Conservation (phyloP, 805 yeast species). For the Wickerhamiella kurtzmanii region DNA sequence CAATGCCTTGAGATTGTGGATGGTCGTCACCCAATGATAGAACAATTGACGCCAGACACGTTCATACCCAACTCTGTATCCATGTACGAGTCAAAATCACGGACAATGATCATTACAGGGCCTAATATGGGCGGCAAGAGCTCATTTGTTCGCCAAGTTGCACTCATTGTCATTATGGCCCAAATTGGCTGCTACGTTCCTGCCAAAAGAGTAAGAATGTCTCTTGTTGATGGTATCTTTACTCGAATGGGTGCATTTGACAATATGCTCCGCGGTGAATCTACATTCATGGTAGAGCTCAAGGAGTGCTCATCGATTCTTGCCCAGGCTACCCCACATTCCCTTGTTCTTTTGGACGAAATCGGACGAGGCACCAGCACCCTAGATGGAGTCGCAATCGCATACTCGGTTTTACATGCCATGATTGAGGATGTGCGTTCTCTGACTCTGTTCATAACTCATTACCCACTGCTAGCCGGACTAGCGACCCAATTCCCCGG, state of each 20-base stretch:
- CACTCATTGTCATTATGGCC: constrained; percentile 54
- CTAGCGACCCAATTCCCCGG: constrained; percentile 31
- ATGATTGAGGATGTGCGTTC: constrained; percentile 36
- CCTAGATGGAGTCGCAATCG: constrained; percentile 69
- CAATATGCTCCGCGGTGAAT: constrained; percentile 56
- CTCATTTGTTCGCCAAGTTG: constrained; percentile 60
- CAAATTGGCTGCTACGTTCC: constrained; percentile 72
- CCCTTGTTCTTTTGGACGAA: constrained; percentile 58
- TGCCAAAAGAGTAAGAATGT: constrained; percentile 44
- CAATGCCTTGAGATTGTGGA: constrained; percentile 38
- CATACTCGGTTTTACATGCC: constrained; percentile 55
- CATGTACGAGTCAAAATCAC: constrained; percentile 34
- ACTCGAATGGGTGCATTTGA: constrained; percentile 72
- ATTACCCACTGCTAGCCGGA: constrained; percentile 53
- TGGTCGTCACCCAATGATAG: constrained; percentile 59
- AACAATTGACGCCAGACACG: constrained; percentile 29
- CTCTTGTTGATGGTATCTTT: constrained; percentile 48
- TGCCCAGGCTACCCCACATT: constrained; percentile 35
- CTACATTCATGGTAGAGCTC: constrained; percentile 74
- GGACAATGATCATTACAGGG: constrained; percentile 61
- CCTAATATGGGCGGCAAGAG: constrained; percentile 88
- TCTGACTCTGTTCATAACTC: constrained; percentile 68
- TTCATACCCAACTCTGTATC: constrained; percentile 57
- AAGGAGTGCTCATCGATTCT: constrained; percentile 50
- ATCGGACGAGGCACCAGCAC: constrained; percentile 68